Percentiles rank a stretch among this genome's conserved stretches.
These are phyloP conservation scores for Aspergillus brunneoviolaceus DNA, from an alignment of 2,329 filamentous ascomycete species.

Conservation along the genomic window DNA sequence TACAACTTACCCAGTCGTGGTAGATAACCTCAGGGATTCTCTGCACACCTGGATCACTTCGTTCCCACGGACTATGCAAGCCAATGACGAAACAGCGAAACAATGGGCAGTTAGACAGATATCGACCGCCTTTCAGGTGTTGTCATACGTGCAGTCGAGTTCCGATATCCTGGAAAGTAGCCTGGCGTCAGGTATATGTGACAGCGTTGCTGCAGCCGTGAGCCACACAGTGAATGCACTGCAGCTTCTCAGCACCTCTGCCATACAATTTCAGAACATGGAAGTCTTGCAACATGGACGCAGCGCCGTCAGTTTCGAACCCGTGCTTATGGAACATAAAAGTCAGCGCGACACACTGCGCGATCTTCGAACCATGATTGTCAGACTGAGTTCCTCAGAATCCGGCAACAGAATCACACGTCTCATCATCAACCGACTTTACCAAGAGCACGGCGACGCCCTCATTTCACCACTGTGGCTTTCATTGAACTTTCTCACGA, in stretches of 20 bases:
- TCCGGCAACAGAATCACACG: conserved; percentile 54
- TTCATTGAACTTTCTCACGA: conserved; percentile 68
- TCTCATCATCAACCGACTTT: conserved; percentile 64
- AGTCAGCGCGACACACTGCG: conserved; percentile 66
- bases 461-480: conserved; percentile 78
- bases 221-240: conserved; percentile 30
- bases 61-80: conserved; percentile 78
- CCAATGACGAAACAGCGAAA: conserved; percentile 76
- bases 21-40: conserved; percentile 65
- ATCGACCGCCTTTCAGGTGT: conserved; percentile 67
- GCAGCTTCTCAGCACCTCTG: conserved; percentile 28
- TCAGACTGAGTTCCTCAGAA: conserved; percentile 53
- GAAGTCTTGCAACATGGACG: conserved; percentile 26
- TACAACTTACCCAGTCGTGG: conserved; percentile 60
- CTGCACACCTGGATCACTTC: conserved; percentile 80
- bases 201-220: conserved; percentile 63
- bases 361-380: conserved; percentile 60
- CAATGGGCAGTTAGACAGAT: conserved; percentile 71
- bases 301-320: conserved; percentile 50
- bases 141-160: conserved; percentile 60
- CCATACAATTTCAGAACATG: conserved; percentile 25
- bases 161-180: conserved; percentile 32
- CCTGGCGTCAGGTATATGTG: conserved; percentile 61
- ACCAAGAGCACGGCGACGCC: conserved; percentile 56
- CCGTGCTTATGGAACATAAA: conserved; percentile 63